phyloP scores from a whole-genome alignment of 352 stramenopile species.

The Pythium vanterpoolii region DNA sequence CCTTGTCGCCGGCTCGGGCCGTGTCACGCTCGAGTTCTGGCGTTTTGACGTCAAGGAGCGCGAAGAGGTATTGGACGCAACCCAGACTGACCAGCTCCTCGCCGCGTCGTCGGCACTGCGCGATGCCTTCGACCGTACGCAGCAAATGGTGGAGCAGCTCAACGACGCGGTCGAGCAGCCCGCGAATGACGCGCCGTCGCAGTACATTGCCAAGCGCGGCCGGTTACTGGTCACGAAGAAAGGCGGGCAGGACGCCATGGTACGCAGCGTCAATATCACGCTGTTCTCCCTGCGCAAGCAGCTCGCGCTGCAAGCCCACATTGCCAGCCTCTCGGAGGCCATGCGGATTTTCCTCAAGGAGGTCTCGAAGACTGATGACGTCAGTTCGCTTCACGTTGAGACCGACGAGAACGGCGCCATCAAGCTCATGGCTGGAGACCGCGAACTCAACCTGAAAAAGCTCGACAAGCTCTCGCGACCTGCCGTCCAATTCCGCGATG shows the following conservation, averaged over 20 bases:
- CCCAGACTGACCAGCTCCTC: constrained; percentile 27
- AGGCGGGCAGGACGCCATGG: constrained; percentile 24
- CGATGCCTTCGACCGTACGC: constrained; percentile 27
- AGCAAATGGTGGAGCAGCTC: constrained; percentile 27
- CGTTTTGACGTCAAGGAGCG: constrained; percentile 45
- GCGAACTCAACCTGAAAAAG: constrained; percentile 43
- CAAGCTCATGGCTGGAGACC: constrained; percentile 43
- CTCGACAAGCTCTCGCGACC: constrained; percentile 43
- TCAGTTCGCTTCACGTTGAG: constrained; percentile 29
- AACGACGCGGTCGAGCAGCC: constrained; percentile 36
- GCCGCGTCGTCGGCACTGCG: constrained; percentile 16
- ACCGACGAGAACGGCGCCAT: constrained; percentile 39
- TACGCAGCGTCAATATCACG: constrained; percentile 30
- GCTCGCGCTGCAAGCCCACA: constrained; percentile 34
- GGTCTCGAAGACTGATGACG: constrained; percentile 41
- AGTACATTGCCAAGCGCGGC: constrained; percentile 35
- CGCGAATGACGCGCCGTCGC: constrained; percentile 25
- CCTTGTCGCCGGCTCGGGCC: constrained; percentile 16
- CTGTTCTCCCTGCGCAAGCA: constrained; percentile 42
- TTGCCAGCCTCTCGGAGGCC: constrained; percentile 30
- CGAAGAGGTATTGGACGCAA: constrained; percentile 28
- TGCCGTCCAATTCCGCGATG: constrained; percentile 39
- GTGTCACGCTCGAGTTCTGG: constrained; percentile 35
- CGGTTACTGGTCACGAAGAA: constrained; percentile 31
- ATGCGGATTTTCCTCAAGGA: constrained; percentile 43